Conservation (phyloP, 345 rosid species). For the Physaria fendleri region DNA sequence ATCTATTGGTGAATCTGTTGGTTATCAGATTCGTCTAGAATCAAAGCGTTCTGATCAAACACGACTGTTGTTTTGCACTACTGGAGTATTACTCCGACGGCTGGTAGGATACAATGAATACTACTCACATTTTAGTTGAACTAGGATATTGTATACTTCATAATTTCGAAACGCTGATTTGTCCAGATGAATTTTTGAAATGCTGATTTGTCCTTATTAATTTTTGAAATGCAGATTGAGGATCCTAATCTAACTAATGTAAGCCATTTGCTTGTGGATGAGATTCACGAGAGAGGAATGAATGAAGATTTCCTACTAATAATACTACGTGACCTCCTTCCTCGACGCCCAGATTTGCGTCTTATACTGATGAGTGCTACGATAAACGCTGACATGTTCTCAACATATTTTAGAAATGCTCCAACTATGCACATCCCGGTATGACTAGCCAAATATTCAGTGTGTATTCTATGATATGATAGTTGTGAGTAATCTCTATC, state of each 20-base stretch:
- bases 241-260: constrained; percentile 72
- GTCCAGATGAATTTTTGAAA: constrained; percentile 20
- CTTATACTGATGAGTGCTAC: constrained; percentile 95
- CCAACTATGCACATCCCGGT: constrained; percentile 85
- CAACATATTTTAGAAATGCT: constrained; percentile 71
- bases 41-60: constrained; percentile 73
- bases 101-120: constrained; percentile 42
- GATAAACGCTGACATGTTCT: constrained; percentile 87
- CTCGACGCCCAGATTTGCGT: constrained; percentile 79
- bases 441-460: constrained; percentile 15
- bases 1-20: constrained; percentile 77
- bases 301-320: constrained; percentile 89
- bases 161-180: constrained; percentile 1
- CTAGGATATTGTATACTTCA: not conserved
- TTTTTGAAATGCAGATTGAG: constrained; percentile 55
- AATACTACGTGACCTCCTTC: constrained; percentile 86
- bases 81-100: constrained; percentile 83
- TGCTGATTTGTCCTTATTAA: constrained; percentile 58
- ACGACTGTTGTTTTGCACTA: constrained; percentile 85
- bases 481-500: not conserved
- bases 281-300: constrained; percentile 98
- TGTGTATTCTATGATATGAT: not conserved
- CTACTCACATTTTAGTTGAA: not conserved
- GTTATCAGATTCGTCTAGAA: constrained; percentile 94
- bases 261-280: constrained; percentile 95